A percentile compares a stretch with the other conserved stretches of the same genome.
Conservation (phyloP, 164 flowering plant genomes). For the Amborella trichopoda region DNA sequence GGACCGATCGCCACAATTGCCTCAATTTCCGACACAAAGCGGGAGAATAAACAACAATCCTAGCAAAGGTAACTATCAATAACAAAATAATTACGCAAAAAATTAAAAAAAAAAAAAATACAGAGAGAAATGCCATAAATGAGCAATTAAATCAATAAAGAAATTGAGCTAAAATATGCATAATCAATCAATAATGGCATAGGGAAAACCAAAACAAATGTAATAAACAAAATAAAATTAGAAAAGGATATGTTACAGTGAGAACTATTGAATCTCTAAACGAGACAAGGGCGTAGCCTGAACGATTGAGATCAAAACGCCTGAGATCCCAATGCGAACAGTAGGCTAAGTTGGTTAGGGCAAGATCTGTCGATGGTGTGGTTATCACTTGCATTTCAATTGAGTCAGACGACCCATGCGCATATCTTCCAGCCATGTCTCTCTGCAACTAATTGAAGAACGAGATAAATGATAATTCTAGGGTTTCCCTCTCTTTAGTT, state of each 20-base stretch:
- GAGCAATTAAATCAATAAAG: background rate
- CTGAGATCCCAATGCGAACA: constrained; percentile 52
- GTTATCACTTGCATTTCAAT: constrained; percentile 46
- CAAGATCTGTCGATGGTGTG: constrained; percentile 74
- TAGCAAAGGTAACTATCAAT: background rate
- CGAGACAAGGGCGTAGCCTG: constrained; percentile 33
- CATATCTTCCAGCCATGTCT: no score
- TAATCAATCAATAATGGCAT: background rate
- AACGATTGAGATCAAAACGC: constrained; percentile 38
- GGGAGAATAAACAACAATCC: background rate
- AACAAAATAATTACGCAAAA: background rate
- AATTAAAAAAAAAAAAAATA: background rate
- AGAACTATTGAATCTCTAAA: constrained; percentile 56
- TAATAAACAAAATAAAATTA: background rate
- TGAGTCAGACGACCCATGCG: no score
- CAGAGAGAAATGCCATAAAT: background rate
- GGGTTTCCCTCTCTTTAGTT: no score
- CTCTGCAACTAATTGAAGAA: no score
- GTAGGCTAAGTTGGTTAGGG: constrained; percentile 37
- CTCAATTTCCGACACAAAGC: no score
- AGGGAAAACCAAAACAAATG: background rate
- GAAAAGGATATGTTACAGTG: constrained; percentile 73
- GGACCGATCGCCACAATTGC: no score
- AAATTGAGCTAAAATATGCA: background rate
- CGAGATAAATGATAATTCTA: no score